These are phyloP conservation scores for Lepiota subincarnata DNA, from an alignment of 768 basidiomycete genomes.

Conservation along the genomic window DNA sequence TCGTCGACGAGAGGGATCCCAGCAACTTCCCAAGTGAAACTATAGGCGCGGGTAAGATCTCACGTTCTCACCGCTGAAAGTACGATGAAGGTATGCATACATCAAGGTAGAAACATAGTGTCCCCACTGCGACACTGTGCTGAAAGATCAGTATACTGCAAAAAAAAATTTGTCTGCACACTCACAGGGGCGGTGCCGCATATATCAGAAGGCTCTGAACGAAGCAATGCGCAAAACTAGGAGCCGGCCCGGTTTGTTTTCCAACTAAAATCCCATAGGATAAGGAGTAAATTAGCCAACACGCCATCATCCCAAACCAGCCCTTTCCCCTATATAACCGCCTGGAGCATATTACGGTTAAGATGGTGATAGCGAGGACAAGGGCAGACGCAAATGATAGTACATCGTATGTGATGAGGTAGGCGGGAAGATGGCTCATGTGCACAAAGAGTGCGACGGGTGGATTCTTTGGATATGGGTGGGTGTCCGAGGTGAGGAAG, in stretches of 20 bases:
- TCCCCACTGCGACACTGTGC: conserved; percentile 4
- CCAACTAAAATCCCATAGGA: conserved; percentile 7
- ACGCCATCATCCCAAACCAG: conserved; percentile 7
- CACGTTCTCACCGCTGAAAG: no score
- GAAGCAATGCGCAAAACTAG: conserved; percentile 1
- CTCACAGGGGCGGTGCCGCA: conserved; percentile 6
- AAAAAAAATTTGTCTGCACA: neutral
- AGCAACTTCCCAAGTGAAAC: conserved; percentile 5
- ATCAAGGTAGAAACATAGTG: conserved; percentile 7
- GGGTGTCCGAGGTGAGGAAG: neutral
- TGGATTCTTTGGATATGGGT: neutral
- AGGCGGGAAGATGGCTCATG: neutral
- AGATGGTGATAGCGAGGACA: neutral
- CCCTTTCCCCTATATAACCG: conserved; percentile 5
- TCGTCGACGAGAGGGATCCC: conserved; percentile 4
- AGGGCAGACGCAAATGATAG: conserved; percentile 4
- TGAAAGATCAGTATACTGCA: neutral
- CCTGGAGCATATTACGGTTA: neutral
- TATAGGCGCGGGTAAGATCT: neutral
- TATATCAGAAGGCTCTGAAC: conserved; percentile 2
- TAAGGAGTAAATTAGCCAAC: conserved; percentile 4
- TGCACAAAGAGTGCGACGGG: neutral
- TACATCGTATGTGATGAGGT: conserved; percentile 6
- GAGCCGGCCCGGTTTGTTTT: neutral
- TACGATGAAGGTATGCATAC: neutral